Evolutionary conservation across 1,139 yeast genomes (phyloP).

Genomic region (Zygosaccharomyces pseudobailii): DNA sequence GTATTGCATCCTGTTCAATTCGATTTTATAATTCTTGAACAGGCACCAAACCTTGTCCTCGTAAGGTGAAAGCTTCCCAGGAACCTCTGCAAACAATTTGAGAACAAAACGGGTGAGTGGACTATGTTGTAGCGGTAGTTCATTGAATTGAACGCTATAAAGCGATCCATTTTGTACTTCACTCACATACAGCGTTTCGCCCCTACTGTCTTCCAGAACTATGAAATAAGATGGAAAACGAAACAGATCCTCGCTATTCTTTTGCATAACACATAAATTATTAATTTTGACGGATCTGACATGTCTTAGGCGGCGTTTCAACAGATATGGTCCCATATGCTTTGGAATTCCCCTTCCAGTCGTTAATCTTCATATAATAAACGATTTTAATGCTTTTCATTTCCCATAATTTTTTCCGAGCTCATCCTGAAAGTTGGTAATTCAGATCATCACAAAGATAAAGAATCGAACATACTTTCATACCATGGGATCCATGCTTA

Average conservation of each 20-base stretch:
- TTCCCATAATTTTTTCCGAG: background rate
- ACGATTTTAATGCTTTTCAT: background rate
- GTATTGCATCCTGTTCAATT: slow-evolving; percentile 16
- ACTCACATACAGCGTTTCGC: slow-evolving; percentile 24
- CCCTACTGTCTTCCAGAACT: slow-evolving; percentile 20
- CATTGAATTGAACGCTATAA: slow-evolving; percentile 23
- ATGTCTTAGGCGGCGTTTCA: slow-evolving; percentile 26
- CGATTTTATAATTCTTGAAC: slow-evolving; percentile 11
- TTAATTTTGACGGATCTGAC: slow-evolving; percentile 22
- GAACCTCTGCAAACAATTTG: slow-evolving; percentile 21
- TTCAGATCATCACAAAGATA: background rate
- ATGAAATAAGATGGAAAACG: slow-evolving; percentile 20
- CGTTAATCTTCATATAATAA: background rate
- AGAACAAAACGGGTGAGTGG: slow-evolving; percentile 16
- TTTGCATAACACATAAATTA: slow-evolving; percentile 14
- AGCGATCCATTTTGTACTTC: slow-evolving; percentile 23
- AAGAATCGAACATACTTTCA: background rate
- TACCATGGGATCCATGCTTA: slow-evolving; percentile 23
- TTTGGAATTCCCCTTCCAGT: background rate
- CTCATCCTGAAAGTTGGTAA: background rate
- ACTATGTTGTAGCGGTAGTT: slow-evolving; percentile 18
- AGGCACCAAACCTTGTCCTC: slow-evolving; percentile 20
- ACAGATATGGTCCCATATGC: slow-evolving; percentile 14
- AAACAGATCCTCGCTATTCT: slow-evolving; percentile 1
- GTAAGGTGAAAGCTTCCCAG: slow-evolving; percentile 10